Conservation (phyloP, 257 asterid species). For the Solanum pennellii region DNA sequence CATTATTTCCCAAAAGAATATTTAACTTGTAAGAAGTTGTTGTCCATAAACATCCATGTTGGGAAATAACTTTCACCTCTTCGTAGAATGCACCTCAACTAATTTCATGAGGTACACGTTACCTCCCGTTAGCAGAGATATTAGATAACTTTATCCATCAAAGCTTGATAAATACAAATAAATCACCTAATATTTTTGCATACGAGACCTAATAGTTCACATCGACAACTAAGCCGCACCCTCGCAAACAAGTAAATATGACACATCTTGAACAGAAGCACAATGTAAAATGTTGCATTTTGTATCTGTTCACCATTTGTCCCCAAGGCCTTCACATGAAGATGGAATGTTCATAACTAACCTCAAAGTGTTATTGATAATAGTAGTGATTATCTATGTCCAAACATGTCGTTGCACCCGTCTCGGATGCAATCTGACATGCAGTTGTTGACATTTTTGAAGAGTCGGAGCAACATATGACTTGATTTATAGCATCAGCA, state of each 20-base stretch:
- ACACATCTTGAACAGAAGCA: background rate
- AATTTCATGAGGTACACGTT: background rate
- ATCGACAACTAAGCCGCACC: background rate
- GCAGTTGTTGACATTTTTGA: background rate
- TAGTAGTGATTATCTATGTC: background rate
- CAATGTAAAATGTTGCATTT: background rate
- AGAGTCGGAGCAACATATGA: background rate
- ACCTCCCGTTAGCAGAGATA: too few species aligned
- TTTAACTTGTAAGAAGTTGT: background rate
- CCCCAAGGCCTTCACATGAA: background rate
- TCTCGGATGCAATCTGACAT: background rate
- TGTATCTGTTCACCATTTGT: background rate
- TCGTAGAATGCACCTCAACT: background rate
- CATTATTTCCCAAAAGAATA: background rate
- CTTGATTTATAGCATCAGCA: background rate
- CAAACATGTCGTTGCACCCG: background rate
- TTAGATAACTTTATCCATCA: background rate
- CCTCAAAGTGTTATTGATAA: background rate
- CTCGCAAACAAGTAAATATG: background rate
- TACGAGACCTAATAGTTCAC: background rate
- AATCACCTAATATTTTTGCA: background rate
- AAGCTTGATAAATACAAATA: too few species aligned
- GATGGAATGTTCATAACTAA: background rate
- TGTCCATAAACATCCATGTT: background rate
- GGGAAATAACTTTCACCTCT: background rate